Conservation (phyloP, 2,329 filamentous ascomycete species). For the Colletotrichum agaves region DNA sequence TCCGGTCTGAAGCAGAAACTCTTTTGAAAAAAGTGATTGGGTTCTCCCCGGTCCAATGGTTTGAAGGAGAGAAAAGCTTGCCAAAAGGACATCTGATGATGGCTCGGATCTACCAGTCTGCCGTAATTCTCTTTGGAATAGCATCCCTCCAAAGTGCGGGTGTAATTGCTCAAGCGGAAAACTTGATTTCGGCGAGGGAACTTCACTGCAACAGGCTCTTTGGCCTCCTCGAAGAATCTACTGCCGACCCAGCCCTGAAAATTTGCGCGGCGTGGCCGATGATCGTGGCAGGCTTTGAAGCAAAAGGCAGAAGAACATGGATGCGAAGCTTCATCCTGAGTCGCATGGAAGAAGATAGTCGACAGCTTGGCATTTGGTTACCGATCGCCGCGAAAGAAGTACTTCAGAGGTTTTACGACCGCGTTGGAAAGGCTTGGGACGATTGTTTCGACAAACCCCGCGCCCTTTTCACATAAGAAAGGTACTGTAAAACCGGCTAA, state of each 20-base stretch:
- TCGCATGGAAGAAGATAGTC: neutral
- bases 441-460: conserved; percentile 24
- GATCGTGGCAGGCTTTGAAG: conserved; percentile 27
- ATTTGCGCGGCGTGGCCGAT: conserved; percentile 20
- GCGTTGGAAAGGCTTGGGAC: neutral
- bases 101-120: conserved; percentile 45
- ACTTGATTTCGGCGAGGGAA: conserved; percentile 29
- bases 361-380: conserved; percentile 2
- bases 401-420: conserved; percentile 14
- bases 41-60: conserved; percentile 48
- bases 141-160: conserved; percentile 48
- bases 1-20: conserved; percentile 15
- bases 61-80: conserved; percentile 18
- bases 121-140: conserved; percentile 49
- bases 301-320: neutral
- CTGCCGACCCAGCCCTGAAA: neutral
- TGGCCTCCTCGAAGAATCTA: conserved; percentile 36
- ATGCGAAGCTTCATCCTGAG: neutral
- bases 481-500: too few relatives aligned
- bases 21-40: conserved; percentile 35
- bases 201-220: conserved; percentile 37
- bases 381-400: conserved; percentile 16
- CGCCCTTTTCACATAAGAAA: neutral
- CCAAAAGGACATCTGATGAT: conserved; percentile 25
- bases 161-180: conserved; percentile 39